Base-by-base conservation (phyloP, 805 yeast species). In the Starmera pachycereana region DNA sequence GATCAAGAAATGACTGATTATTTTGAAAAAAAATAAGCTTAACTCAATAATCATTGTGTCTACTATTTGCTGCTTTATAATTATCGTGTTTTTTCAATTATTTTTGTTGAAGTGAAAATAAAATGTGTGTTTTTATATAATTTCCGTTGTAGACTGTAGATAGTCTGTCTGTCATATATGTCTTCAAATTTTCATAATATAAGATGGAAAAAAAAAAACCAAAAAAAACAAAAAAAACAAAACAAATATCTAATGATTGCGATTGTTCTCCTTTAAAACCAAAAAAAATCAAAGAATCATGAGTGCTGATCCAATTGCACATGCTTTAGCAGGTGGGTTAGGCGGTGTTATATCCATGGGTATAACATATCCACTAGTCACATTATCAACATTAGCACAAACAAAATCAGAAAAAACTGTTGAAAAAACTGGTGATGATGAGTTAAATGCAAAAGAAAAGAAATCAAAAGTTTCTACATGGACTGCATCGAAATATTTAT, bases 1-100 rank as follows among this genome's bases (percentile, higher is more conserved):
- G 98, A 92, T 66, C 95, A 89, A 60, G 97, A 90, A 69, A 90
- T 92, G 98, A 83, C 88, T 47, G 97, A 89, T 60, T 90, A 90
- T 68, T 89, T 90, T 53, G 78, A 77, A 46, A 68, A 65, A 48
- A 64, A 65, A 47, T 63, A 22, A 22, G 25, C 7, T 7, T 22
- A 7, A 22, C 7, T 22, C 7, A 22, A 22, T n/a, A n/a, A n/a
- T n/a, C n/a, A n/a, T n/a, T n/a, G n/a, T n/a, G n/a, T n/a, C n/a
- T n/a, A n/a, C n/a, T 22, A 4, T 22, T 22, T 22, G 25, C 25
- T 22, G 25, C 7, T 22, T 22, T 22, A 4, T 7, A 22, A n/a
- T 22, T 6, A 7, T 7, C 25, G 25, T 22, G 25, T 22, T 22
- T 22, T 22, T 22, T 22, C 7, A 22, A 6, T 22, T 6, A 7